Evolutionary conservation across 306 rosid species (phyloP), one percentile per base, ranked within the genome.

Genomic region (Cucumis cinereus): DNA sequence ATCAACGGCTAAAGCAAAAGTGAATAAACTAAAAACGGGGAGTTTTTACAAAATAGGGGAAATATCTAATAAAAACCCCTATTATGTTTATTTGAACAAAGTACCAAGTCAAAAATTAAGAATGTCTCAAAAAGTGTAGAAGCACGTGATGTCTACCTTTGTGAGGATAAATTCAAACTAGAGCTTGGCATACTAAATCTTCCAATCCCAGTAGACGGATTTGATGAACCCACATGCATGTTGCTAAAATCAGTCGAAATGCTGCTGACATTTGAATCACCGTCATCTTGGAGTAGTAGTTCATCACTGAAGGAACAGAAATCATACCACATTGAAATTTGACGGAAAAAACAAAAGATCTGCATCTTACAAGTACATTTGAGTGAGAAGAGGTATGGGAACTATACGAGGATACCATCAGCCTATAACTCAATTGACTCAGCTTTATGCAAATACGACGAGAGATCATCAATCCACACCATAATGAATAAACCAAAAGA

Each of bases 221-320:
- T 91, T 45, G 87, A 62, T 49, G 96, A 90, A 77, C 87, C 89
- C 78, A 95, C 80, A 84, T 86, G 90, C 90, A 95, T 79, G 74
- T 77, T 86, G 84, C 91, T 75, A 76, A 95, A 90, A 75, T 88
- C 98, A 41, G 82, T 62, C 43, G 87, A 55, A 80, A 90, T 68
- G 84, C 60, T 36, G 82, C 76, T 83, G 54, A 55, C 84, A 79
- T 95, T 96, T 55, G 89, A 84, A 78, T 89, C 85, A 81, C 90
- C 98, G 26, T 95, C 98, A 33, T 95, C 99, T 89, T 92, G 98
- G 82, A 95, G 90, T 75, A 95, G 98, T 56, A 90, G 97, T 75
- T 92, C 99, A 83, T 95, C 99, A 76, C 99, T 95, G 87, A 73
- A 88, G 79, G 73, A 72, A 81, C 84, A 76, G 58, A 76, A 77